These are phyloP conservation scores for Helotiales sp. DNA, from an alignment of 2,329 filamentous ascomycete species.

Conservation along the genomic window DNA sequence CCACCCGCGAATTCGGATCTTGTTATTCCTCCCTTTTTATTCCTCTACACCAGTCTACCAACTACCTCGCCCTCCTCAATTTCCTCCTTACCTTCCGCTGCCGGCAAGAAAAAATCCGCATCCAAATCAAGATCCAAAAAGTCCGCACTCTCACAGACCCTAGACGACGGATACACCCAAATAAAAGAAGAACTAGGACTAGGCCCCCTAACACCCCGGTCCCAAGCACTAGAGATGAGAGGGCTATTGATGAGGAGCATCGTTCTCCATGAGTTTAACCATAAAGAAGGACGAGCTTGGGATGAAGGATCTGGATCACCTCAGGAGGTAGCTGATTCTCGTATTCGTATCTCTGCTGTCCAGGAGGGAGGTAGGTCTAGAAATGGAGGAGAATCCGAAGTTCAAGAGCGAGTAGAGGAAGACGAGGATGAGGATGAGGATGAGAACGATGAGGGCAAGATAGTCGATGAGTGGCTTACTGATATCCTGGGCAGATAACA, in stretches of 20 bases:
- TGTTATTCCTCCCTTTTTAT: conserved; percentile 26
- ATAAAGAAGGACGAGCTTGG: conserved; percentile 15
- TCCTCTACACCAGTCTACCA: conserved; percentile 17
- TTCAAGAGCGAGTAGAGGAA: neutral
- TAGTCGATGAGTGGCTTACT: conserved; percentile 23
- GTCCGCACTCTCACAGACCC: neutral
- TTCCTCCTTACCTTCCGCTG: neutral
- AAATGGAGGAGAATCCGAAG: neutral
- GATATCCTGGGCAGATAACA: conserved; percentile 2
- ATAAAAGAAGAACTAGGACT: neutral
- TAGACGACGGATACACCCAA: neutral
- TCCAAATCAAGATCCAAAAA: neutral
- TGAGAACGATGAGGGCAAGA: conserved; percentile 1
- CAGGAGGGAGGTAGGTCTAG: neutral
- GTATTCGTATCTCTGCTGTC: conserved; percentile 11
- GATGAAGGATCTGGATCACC: conserved; percentile 26
- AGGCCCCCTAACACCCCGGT: neutral
- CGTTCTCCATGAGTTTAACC: conserved; percentile 24
- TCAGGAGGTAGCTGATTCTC: conserved; percentile 14
- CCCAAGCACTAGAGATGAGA: conserved; percentile 28
- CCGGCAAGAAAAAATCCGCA: neutral
- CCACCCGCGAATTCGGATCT: conserved; percentile 25
- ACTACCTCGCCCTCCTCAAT: neutral
- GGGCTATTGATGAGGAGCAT: conserved; percentile 31
- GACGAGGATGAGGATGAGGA: neutral